Evolutionary conservation across 139 green algal species (phyloP), one percentile per base, ranked within the genome.

Genomic region (Chlamydomonas schloesseri): DNA sequence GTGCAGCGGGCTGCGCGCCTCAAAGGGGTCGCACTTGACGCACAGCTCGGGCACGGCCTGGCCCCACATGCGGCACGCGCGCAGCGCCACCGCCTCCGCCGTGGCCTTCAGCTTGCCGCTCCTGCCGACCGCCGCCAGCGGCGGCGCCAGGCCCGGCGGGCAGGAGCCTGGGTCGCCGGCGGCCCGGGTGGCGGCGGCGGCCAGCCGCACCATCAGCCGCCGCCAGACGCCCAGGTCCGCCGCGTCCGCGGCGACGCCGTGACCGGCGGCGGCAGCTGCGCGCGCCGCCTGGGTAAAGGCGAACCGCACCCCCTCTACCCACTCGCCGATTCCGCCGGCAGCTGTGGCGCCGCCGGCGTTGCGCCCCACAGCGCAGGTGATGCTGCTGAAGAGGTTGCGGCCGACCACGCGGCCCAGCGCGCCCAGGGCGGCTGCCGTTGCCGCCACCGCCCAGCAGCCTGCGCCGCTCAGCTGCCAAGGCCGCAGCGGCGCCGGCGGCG

Each of bases 11-110:
- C 29, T 37, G 36, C 4, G 37, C 37, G 29, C 2, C 47, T 85
- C 68, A 31, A 85, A 77, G 2, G 79, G 79, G 79, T 85, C 79
- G 79, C 79, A 85, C 67, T 85, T 85, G n/a, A 85, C 79, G 50
- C 79, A 85, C 47, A 85, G 67, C 65, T 77, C 67, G 21, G 65
- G 47, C 0, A 17, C 42, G 42, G 64, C 18, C 42, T 5, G 6
- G 23, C 76, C 76, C 64, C 28, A 50, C 60, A 23, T 3, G 4
- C 64, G 42, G 47, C 78, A 84, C 46, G 74, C 78, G 29, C 78
- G 78, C 31, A 84, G 26, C 58, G 24, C 18, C 14, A 79, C 29
- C 29, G 72, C 73, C 26, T 6, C 36, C 21, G 36, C 36, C 33
- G 34, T 42, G n/a, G 47, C 31, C 26, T 11, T 26, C 46, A 50